Evolutionary conservation across 2,329 filamentous ascomycete genomes (phyloP), one percentile per base, ranked within the genome.

Genomic region (Aulographum hederae): DNA sequence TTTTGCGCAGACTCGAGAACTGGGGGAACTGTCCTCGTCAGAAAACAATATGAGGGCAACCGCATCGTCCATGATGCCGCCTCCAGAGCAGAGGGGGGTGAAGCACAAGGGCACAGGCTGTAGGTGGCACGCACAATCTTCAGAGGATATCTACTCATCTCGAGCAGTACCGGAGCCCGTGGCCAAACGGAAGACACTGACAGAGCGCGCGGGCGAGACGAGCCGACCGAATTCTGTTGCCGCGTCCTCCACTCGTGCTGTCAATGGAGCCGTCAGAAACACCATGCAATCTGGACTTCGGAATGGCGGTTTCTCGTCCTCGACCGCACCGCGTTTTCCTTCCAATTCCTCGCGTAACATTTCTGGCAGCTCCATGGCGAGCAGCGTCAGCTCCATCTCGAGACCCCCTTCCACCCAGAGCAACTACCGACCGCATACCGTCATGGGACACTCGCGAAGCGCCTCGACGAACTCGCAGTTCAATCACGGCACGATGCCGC

Each of bases 51-150:
- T 58, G 41, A 63, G 67, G 32, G 49, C 46, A 21, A 36, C 33
- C 25, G 48, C 48, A 32, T 53, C 52, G 2, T 49, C 43, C 17
- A 53, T 50, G 37, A 56, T 67, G 48, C 50, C 52, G 31, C 57
- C 60, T 8, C 53, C 56, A 15, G 48, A 53, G 13, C 48, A 52
- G 12, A 50, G 49, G 18, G 51, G 51, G 34, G 44, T 51, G 34
- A 69, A 69, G 41, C 59, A 66, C 41, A 67, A 65, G 46, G 60
- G 61, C 32, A 56, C 56, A 25, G 58, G 58, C 37, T 50, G 62
- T 25, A 25, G 21, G 21, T 25, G 8, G n/a, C 8, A 8, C 21
- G 21, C n/a, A 25, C 8, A 25, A n/a, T 25, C 21, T n/a, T 25
- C n/a, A 25, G 21, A 25, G n/a, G n/a, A n/a, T n/a, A n/a, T n/a